These are phyloP conservation scores for Tolypocladium sp. DNA, from an alignment of 2,329 filamentous ascomycete genomes.

Conservation along the genomic window DNA sequence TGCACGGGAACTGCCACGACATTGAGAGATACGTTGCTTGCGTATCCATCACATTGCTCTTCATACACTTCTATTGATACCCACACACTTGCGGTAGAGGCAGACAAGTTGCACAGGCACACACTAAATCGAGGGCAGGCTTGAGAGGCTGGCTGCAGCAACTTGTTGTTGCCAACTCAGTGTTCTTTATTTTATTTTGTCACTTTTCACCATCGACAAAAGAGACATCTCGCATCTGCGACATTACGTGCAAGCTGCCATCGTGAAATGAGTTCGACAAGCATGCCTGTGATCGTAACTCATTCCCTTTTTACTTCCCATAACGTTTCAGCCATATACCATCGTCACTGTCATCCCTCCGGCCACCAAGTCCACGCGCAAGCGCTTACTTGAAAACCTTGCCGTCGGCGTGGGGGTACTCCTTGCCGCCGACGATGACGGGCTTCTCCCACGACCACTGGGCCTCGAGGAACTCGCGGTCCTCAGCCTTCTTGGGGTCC, in stretches of 20 bases:
- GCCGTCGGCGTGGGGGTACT: slow-evolving; percentile 78
- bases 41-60: neutral
- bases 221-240: neutral
- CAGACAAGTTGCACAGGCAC: neutral
- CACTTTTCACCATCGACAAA: neutral
- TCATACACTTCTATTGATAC: neutral
- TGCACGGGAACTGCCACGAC: too few species aligned
- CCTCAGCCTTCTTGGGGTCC: slow-evolving; percentile 75
- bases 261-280: slow-evolving; percentile 7
- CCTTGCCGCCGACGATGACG: slow-evolving; percentile 72
- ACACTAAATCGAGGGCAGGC: neutral
- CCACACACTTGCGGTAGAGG: neutral
- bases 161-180: neutral
- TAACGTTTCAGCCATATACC: slow-evolving; percentile 19
- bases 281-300: slow-evolving; percentile 15
- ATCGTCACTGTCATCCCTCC: slow-evolving; percentile 19
- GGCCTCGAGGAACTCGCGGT: slow-evolving; percentile 77
- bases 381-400: slow-evolving; percentile 94
- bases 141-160: neutral
- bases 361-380: slow-evolving; percentile 7
- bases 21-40: neutral
- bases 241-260: neutral
- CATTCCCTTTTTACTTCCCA: slow-evolving; percentile 15
- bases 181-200: neutral
- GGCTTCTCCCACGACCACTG: slow-evolving; percentile 91